Evolutionary conservation across 1,284 basidiomycete genomes (phyloP).

Genomic region (Meripilus lineatus): DNA sequence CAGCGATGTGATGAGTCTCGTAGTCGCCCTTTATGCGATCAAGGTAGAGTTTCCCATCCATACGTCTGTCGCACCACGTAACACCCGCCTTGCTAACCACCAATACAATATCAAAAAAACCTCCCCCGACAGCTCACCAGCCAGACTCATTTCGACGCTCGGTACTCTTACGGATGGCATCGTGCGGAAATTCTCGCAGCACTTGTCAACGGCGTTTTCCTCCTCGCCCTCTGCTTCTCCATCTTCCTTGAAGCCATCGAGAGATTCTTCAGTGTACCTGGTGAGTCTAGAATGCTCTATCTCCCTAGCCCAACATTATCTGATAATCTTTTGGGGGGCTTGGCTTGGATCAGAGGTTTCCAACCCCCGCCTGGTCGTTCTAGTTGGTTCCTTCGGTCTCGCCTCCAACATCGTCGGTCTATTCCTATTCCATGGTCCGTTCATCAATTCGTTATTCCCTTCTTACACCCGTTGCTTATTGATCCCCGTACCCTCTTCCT

Average conservation of each 20-base stretch:
- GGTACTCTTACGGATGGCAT: constrained; percentile 96
- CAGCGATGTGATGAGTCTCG: constrained; percentile 91
- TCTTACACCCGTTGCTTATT: constrained; percentile 3
- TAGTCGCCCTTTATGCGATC: constrained; percentile 97
- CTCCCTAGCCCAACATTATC: background rate
- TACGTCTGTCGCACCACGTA: constrained; percentile 7
- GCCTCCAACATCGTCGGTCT: constrained; percentile 92
- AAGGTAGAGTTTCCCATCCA: constrained; percentile 47
- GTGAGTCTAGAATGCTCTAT: constrained; percentile 34
- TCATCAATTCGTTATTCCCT: background rate
- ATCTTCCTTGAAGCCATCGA: constrained; percentile 93
- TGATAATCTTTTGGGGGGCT: background rate
- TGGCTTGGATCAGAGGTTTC: constrained; percentile 76
- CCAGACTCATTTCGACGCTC: constrained; percentile 46
- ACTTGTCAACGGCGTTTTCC: constrained; percentile 94
- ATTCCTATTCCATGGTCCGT: constrained; percentile 90
- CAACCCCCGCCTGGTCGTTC: constrained; percentile 82
- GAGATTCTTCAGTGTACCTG: constrained; percentile 82
- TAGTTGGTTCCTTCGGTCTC: constrained; percentile 89
- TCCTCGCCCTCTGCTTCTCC: constrained; percentile 93
- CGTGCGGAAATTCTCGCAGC: constrained; percentile 97
- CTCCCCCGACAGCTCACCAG: constrained; percentile 48
- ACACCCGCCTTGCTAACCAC: background rate
- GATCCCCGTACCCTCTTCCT: constrained; percentile 2
- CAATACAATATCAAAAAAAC: constrained; percentile 12